Evolutionary conservation across 1,284 basidiomycete genomes (phyloP).

Genomic region (Ustilago loliicola): DNA sequence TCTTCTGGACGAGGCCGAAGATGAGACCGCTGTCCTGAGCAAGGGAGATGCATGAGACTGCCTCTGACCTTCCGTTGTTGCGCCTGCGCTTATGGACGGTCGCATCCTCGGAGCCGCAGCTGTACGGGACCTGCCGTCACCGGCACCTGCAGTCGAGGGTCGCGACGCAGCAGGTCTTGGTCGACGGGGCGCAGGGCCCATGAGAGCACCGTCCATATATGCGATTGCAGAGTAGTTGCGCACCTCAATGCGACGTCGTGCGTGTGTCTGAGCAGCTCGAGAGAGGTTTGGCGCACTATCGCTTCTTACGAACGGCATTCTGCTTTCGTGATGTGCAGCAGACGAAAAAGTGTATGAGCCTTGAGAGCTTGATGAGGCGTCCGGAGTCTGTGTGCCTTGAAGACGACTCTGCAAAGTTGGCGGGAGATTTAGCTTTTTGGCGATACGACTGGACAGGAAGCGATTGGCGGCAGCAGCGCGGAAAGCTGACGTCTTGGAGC

Average conservation of each 20-base stretch:
- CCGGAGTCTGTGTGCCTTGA: constrained; percentile 34
- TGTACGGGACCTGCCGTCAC: not conserved
- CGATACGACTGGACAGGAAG: constrained; percentile 46
- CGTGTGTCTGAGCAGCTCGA: constrained; percentile 2
- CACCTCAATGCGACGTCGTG: constrained; percentile 33
- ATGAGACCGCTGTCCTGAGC: constrained; percentile 20
- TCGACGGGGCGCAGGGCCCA: constrained; percentile 44
- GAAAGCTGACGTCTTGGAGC: constrained; percentile 35
- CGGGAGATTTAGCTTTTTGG: constrained; percentile 45
- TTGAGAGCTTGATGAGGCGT: constrained; percentile 1
- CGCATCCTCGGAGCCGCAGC: not conserved
- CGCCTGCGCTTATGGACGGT: constrained; percentile 25
- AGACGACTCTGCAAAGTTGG: constrained; percentile 37
- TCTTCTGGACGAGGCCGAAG: constrained; percentile 24
- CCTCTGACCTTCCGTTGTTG: not conserved
- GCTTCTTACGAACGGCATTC: constrained; percentile 30
- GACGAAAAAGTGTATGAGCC: not conserved
- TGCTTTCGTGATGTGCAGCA: not conserved
- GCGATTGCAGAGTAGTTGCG: constrained; percentile 35
- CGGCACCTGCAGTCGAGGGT: constrained; percentile 24
- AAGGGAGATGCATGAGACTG: constrained; percentile 17
- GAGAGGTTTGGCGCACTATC: constrained; percentile 43
- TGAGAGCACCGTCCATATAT: constrained; percentile 39
- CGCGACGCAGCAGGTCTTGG: constrained; percentile 14
- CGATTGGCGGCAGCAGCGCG: constrained; percentile 44